Evolutionary conservation across 1,284 basidiomycete species (phyloP).

Genomic region (Ceraceosorus guamensis): DNA sequence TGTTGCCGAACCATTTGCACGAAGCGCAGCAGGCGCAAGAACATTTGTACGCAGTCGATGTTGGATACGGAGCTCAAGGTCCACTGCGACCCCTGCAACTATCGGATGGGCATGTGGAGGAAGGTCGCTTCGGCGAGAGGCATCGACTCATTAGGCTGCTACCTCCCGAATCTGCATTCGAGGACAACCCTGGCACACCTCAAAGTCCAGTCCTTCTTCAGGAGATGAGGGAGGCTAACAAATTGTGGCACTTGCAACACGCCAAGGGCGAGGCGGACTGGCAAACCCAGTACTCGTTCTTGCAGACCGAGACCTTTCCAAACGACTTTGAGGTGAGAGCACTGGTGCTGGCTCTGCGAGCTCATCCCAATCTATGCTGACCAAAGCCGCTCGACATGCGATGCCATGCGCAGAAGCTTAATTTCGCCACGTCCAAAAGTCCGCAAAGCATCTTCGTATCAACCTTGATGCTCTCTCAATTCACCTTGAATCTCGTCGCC

Average conservation of each 20-base stretch:
- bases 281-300: not conserved
- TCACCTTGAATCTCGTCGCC: too few species aligned
- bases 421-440: too few species aligned
- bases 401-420: too few species aligned
- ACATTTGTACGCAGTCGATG: slow-evolving; percentile 18
- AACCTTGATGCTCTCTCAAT: too few species aligned
- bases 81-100: slow-evolving; percentile 16
- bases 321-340: not conserved
- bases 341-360: too few species aligned
- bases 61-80: slow-evolving; percentile 15
- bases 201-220: too few species aligned
- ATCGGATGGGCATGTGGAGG: slow-evolving; percentile 13
- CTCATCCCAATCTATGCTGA: too few species aligned
- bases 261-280: not conserved
- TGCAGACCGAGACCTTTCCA: not conserved
- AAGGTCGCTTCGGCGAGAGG: slow-evolving; percentile 8
- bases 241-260: not conserved
- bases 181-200: too few species aligned
- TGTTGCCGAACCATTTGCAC: slow-evolving; percentile 12
- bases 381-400: too few species aligned
- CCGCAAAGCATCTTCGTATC: too few species aligned
- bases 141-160: slow-evolving; percentile 7
- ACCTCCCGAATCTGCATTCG: not conserved
- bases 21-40: not conserved
- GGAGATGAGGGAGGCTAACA: not conserved